These are phyloP conservation scores for Neurospora sp. DNA, from an alignment of 495 filamentous ascomycete genomes.

Conservation along the genomic window DNA sequence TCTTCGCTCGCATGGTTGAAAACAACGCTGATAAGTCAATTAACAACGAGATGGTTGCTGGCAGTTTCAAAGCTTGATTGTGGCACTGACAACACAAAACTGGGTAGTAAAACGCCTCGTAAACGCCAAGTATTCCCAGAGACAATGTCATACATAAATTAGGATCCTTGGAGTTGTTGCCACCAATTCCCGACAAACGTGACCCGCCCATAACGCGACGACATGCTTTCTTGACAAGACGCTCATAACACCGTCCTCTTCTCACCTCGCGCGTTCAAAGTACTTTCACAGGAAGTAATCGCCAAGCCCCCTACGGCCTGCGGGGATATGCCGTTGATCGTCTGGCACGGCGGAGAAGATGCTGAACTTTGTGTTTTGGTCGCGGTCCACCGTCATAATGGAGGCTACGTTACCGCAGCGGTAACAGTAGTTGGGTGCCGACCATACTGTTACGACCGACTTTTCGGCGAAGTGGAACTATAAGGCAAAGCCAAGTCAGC, in stretches of 20 bases:
- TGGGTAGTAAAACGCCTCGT: background rate
- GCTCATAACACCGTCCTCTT: background rate
- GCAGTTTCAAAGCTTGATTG: background rate
- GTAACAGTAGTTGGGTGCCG: constrained; percentile 97
- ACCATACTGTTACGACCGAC: constrained; percentile 98
- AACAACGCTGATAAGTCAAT: background rate
- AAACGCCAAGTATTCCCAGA: background rate
- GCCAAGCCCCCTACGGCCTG: constrained; percentile 66
- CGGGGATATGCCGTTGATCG: constrained; percentile 77
- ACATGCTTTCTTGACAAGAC: background rate
- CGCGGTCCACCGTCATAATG: constrained; percentile 86
- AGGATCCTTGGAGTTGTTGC: background rate
- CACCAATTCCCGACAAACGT: background rate
- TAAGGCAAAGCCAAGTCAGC: background rate
- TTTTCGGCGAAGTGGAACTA: constrained; percentile 91
- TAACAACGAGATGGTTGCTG: background rate
- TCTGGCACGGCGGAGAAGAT: constrained; percentile 94
- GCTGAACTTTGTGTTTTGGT: constrained; percentile 79
- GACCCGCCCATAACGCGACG: background rate
- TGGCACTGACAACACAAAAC: background rate
- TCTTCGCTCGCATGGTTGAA: too few relatives aligned
- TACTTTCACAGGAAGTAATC: constrained; percentile 98
- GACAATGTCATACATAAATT: background rate
- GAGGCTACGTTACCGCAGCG: constrained; percentile 94
- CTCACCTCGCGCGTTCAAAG: background rate